These are phyloP conservation scores for Pulveroboletus ravenelii DNA, from an alignment of 768 basidiomycete genomes.

Conservation along the genomic window DNA sequence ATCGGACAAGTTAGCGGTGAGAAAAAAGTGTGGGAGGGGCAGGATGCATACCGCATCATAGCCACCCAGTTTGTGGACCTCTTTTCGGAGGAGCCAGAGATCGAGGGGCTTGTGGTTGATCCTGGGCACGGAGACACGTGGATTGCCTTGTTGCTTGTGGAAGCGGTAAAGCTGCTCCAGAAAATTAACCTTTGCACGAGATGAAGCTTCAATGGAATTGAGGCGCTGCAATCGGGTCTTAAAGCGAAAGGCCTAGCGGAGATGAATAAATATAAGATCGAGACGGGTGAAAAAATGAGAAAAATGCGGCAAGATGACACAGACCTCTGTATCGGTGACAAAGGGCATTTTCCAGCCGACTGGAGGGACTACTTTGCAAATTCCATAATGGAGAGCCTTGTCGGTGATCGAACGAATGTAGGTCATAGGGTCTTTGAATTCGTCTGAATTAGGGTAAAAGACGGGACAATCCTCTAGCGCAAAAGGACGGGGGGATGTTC, in stretches of 20 bases:
- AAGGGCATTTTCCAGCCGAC: constrained; percentile 94
- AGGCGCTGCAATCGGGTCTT: constrained; percentile 91
- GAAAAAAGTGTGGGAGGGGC: constrained; percentile 13
- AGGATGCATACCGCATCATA: constrained; percentile 68
- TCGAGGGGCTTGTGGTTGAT: constrained; percentile 92
- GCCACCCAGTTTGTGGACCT: constrained; percentile 86
- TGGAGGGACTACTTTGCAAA: constrained; percentile 96
- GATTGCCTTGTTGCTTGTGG: constrained; percentile 92
- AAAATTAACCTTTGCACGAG: constrained; percentile 95
- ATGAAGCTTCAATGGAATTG: constrained; percentile 96
- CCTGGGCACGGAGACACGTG: constrained; percentile 85
- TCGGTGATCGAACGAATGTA: constrained; percentile 83
- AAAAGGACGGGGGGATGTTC: constrained; percentile 62
- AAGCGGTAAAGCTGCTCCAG: constrained; percentile 94
- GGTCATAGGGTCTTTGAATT: constrained; percentile 91
- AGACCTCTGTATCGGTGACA: constrained; percentile 87
- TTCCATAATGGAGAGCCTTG: constrained; percentile 71
- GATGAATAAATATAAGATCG: constrained; percentile 23
- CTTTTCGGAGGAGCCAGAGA: constrained; percentile 88
- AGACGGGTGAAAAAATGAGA: constrained; percentile 14
- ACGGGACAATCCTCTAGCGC: constrained; percentile 85
- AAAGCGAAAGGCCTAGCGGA: constrained; percentile 76
- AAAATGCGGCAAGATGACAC: constrained; percentile 30
- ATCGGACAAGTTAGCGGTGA: constrained; percentile 22
- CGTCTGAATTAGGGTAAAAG: constrained; percentile 83